Percentiles rank a stretch among this genome's conserved stretches.
Conservation (phyloP, 805 yeast species). For the Suhomyces prunicola region DNA sequence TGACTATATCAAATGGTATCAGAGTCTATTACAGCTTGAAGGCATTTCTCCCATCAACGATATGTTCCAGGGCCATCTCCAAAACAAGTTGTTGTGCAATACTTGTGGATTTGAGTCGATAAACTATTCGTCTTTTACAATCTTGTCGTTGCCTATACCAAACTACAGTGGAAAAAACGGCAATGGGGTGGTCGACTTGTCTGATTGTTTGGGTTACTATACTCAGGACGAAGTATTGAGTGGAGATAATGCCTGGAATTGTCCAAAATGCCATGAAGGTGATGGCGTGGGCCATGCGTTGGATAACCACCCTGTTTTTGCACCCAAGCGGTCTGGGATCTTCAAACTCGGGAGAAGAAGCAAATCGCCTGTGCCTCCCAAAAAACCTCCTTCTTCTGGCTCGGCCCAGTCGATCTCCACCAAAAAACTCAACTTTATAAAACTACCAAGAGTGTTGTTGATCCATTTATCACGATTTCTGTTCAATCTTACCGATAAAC, state of each 20-base stretch:
- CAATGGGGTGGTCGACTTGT: conserved; percentile 38
- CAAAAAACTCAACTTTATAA: conserved; percentile 29
- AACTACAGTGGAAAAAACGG: conserved; percentile 24
- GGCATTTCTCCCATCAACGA: conserved; percentile 68
- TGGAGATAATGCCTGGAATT: conserved; percentile 84
- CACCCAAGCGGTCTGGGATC: conserved; percentile 31
- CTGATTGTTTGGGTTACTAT: conserved; percentile 62
- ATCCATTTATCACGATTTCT: conserved; percentile 44
- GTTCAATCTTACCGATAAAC: conserved; percentile 52
- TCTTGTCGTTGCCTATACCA: conserved; percentile 63
- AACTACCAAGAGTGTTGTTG: conserved; percentile 36
- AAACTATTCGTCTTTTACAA: conserved; percentile 60
- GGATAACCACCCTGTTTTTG: conserved; percentile 38
- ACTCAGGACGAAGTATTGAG: conserved; percentile 60
- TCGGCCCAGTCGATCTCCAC: conserved; percentile 13
- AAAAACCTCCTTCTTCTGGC: neutral
- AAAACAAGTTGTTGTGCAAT: conserved; percentile 59
- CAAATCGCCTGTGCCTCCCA: conserved; percentile 27
- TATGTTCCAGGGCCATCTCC: conserved; percentile 70
- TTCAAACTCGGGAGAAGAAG: conserved; percentile 33
- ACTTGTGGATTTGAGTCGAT: conserved; percentile 60
- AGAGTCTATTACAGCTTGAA: conserved; percentile 46
- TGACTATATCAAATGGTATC: conserved; percentile 64
- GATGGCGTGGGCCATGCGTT: conserved; percentile 9
- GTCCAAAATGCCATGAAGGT: conserved; percentile 61